These are phyloP conservation scores for Rosellinia necatrix DNA, from an alignment of 2,329 filamentous ascomycete species.

Conservation along the genomic window DNA sequence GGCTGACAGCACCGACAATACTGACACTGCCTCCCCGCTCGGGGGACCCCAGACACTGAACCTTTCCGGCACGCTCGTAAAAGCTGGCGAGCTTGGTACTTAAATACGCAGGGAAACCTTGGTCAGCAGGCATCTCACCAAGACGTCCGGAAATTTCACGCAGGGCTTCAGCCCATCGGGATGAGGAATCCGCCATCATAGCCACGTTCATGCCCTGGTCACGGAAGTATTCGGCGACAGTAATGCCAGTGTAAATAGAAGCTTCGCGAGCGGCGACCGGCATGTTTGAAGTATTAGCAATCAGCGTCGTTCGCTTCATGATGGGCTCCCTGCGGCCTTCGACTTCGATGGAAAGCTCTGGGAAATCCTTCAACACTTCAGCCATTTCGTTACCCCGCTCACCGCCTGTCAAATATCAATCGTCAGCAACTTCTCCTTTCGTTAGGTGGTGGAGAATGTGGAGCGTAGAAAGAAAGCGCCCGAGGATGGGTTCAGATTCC, in stretches of 20 bases:
- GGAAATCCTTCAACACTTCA: conserved; percentile 99
- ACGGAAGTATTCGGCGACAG: conserved; percentile 93
- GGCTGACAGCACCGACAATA: conserved; percentile 96
- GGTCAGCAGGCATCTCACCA: conserved; percentile 99
- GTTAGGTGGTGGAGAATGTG: background rate
- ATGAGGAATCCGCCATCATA: conserved; percentile 99
- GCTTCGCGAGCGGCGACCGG: conserved; percentile 97
- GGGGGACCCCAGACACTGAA: conserved; percentile 83
- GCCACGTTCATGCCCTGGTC: conserved; percentile 97
- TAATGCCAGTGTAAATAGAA: conserved; percentile 97
- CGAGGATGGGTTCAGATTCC: background rate
- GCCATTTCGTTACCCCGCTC: conserved; percentile 99
- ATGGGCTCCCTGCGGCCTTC: conserved; percentile 96
- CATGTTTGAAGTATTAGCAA: conserved; percentile 99
- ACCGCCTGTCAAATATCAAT: conserved; percentile 48
- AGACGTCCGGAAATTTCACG: conserved; percentile 98
- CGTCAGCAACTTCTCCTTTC: background rate
- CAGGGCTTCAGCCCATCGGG: conserved; percentile 96
- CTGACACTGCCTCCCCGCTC: conserved; percentile 90
- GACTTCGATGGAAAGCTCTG: conserved; percentile 92
- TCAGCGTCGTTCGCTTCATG: conserved; percentile 99
- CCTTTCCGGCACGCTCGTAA: conserved; percentile 96
- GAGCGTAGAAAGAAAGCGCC: background rate
- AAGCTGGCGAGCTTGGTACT: conserved; percentile 97
- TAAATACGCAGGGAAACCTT: conserved; percentile 98